Base-by-base conservation (phyloP, 2,329 filamentous ascomycete genomes). In the Neonectria sp. region DNA sequence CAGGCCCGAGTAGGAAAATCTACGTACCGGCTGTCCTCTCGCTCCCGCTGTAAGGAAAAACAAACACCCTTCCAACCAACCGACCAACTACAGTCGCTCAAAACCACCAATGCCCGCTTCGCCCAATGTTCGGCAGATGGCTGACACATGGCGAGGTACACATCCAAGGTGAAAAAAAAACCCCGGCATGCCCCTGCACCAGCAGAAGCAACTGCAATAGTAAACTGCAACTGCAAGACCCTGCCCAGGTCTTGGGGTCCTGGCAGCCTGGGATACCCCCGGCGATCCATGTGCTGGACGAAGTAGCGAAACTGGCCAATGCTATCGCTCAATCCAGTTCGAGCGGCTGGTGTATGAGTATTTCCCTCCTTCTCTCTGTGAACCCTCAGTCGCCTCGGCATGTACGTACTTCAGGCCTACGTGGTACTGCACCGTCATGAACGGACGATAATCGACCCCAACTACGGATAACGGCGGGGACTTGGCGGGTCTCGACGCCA, bases 391-490 rank as follows among this genome's bases (percentile, higher is more conserved):
- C 27, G 27, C 27, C 49, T 11, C 17, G 49, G 27, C 49, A 52
- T 33, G 29, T 15, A 52, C 27, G 25, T 51, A 29, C 21, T 27
- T 49, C 12, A 21, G 21, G 21, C 21, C 21, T 21, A 21, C 21
- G 11, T 31, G 15, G n/a, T n/a, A 31, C 51, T 6, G 21, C n/a
- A 53, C 51, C 51, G 51, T 53, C 51, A 31, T 37, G 51, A 21
- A 53, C 51, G 51, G 51, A 35, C n/a, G 29, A 40, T 40, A 31
- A 35, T 21, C 29, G 51, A 25, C 51, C 51, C 31, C 51, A 53
- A 35, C 51, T 15, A 21, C n/a, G 51, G 51, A 53, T 53, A 53
- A 35, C 49, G 49, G 27, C 49, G 49, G 49, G 49, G 15, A 13
- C 29, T 52, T 13, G 49, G 29, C 29, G 29, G 49, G 49, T 29